Conservation (phyloP, 2,329 filamentous ascomycete genomes). For the Fusarium chaquense region DNA sequence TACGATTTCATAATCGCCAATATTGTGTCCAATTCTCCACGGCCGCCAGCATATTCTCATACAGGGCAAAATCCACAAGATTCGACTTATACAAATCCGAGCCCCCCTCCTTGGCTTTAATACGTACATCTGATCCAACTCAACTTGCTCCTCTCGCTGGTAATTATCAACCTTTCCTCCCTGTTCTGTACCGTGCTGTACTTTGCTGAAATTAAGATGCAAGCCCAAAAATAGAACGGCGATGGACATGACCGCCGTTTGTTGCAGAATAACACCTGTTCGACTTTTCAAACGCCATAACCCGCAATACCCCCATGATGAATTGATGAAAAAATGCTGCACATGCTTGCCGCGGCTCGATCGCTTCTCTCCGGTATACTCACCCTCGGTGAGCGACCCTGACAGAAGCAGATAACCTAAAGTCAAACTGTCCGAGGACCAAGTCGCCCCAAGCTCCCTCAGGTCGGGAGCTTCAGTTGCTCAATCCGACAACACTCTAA, state of each 20-base stretch:
- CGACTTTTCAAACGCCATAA: slow-evolving; percentile 44
- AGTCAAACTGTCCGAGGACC: slow-evolving; percentile 4
- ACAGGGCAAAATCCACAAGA: slow-evolving; percentile 19
- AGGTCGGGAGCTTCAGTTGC: slow-evolving; percentile 8
- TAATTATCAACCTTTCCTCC: slow-evolving; percentile 25
- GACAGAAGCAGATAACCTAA: slow-evolving; percentile 21
- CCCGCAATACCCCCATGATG: slow-evolving; percentile 39
- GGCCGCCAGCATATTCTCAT: slow-evolving; percentile 14
- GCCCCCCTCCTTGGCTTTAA: slow-evolving; percentile 2
- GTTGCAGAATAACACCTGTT: slow-evolving; percentile 39
- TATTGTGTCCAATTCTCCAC: slow-evolving; percentile 28
- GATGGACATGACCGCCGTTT: slow-evolving; percentile 29
- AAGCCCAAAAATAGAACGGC: slow-evolving; percentile 30
- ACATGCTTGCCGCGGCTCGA: slow-evolving; percentile 23
- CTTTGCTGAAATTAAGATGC: slow-evolving; percentile 38
- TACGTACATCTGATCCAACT: slow-evolving; percentile 19
- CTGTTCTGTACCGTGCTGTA: slow-evolving; percentile 3
- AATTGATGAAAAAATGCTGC: slow-evolving; percentile 42
- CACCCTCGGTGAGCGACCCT: slow-evolving; percentile 3
- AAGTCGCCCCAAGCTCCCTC: slow-evolving; percentile 9
- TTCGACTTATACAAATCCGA: slow-evolving; percentile 14
- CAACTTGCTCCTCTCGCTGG: slow-evolving; percentile 6
- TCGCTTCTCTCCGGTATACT: slow-evolving; percentile 10
- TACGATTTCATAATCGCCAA: slow-evolving; percentile 25
- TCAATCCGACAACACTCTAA: slow-evolving; percentile 21